Evolutionary conservation across 2,329 filamentous ascomycete species (phyloP).

Genomic region (Lasiodiplodia gonubiensis): DNA sequence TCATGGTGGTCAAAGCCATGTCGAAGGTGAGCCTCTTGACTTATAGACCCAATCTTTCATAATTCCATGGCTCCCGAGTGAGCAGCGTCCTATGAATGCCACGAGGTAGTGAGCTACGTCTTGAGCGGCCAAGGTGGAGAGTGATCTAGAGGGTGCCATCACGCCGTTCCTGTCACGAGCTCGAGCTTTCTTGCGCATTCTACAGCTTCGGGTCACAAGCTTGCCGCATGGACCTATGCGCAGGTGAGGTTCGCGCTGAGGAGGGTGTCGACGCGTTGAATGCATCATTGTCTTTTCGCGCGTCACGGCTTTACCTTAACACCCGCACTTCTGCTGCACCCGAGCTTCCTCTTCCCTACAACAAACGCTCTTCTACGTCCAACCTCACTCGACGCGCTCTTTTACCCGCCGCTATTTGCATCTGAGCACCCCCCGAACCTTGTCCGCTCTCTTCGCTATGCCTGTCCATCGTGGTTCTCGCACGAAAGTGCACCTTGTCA

Average conservation of each 20-base stretch:
- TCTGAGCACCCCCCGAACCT: neutral
- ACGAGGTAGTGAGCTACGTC: neutral
- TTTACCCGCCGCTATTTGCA: neutral
- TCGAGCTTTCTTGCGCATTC: neutral
- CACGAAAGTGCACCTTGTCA: conserved; percentile 37
- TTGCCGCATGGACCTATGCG: neutral
- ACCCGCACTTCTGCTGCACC: neutral
- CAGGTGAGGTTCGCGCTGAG: neutral
- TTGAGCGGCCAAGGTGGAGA: neutral
- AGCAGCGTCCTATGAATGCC: neutral
- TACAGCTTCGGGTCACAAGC: neutral
- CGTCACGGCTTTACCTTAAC: neutral
- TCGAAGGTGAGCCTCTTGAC: neutral
- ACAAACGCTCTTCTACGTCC: neutral
- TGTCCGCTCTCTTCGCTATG: conserved; percentile 34
- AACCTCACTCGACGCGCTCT: neutral
- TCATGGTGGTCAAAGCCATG: neutral
- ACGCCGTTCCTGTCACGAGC: neutral
- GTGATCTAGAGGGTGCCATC: neutral
- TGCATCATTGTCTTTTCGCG: neutral
- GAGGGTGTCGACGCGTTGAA: neutral
- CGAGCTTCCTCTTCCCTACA: neutral
- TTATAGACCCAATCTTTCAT: neutral
- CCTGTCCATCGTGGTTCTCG: conserved; percentile 41
- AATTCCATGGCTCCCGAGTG: neutral